Conservation (phyloP, 306 rosid genomes). For the Sechiopsis laciniata region DNA sequence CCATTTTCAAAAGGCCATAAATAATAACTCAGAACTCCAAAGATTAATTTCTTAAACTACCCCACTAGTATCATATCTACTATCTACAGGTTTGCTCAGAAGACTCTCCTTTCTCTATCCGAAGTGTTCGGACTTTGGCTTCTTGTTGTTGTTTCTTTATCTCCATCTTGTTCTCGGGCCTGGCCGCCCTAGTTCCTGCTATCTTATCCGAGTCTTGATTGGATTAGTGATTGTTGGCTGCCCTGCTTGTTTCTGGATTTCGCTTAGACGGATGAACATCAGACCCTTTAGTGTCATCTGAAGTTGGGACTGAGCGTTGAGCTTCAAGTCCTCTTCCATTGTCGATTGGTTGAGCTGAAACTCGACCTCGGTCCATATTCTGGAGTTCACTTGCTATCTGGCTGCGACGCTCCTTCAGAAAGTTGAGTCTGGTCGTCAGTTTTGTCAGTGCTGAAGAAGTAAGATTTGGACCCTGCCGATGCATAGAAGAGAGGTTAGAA, state of each 20-base stretch:
- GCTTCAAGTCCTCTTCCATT: slow-evolving; percentile 40
- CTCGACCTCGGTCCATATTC: slow-evolving; percentile 44
- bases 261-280: slow-evolving; percentile 26
- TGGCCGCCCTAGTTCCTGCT: slow-evolving; percentile 36
- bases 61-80: slow-evolving; percentile 20
- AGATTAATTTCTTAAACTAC: slow-evolving; percentile 15
- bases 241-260: slow-evolving; percentile 34
- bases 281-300: slow-evolving; percentile 29
- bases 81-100: slow-evolving; percentile 33
- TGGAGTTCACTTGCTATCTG: slow-evolving; percentile 56
- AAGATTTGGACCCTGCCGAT: slow-evolving; percentile 51
- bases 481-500: slow-evolving; percentile 28
- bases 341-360: slow-evolving; percentile 28
- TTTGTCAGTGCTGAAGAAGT: slow-evolving; percentile 61
- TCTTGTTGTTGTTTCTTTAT: slow-evolving; percentile 34
- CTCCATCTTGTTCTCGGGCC: slow-evolving; percentile 45
- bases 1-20: slow-evolving; percentile 6
- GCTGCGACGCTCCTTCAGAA: slow-evolving; percentile 69
- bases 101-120: slow-evolving; percentile 63
- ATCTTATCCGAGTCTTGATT: slow-evolving; percentile 29
- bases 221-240: slow-evolving; percentile 29
- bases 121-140: slow-evolving; percentile 26
- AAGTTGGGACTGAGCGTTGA: slow-evolving; percentile 26
- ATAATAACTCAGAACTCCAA: neutral
- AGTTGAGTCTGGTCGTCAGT: slow-evolving; percentile 66